These are phyloP conservation scores for Paragyromitra xinjiangensis DNA, from an alignment of 495 filamentous ascomycete genomes.

Conservation along the genomic window DNA sequence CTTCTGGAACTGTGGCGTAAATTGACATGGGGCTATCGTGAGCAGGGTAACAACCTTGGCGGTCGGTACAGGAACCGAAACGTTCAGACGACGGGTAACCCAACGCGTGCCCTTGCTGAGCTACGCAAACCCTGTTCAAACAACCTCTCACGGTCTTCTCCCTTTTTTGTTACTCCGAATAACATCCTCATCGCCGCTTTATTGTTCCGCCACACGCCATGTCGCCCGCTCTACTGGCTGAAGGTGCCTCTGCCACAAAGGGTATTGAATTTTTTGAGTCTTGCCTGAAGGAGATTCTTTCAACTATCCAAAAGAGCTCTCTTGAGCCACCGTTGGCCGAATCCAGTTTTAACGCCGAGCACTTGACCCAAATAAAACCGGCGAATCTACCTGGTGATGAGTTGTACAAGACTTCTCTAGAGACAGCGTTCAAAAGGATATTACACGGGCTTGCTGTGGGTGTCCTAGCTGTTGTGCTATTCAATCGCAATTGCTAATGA, in stretches of 20 bases:
- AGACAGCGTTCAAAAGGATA: constrained; percentile 54
- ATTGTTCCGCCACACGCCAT: constrained; percentile 35
- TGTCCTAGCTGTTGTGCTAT: constrained; percentile 11
- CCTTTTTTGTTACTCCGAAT: constrained; percentile 26
- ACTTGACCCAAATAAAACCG: constrained; percentile 60
- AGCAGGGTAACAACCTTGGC: constrained; percentile 41
- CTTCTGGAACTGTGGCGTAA: constrained; percentile 13
- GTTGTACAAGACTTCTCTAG: constrained; percentile 48
- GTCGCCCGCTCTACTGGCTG: constrained; percentile 36
- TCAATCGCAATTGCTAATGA: constrained; percentile 49
- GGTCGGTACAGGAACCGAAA: constrained; percentile 32
- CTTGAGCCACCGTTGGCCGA: constrained; percentile 81
- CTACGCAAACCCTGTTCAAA: constrained; percentile 38
- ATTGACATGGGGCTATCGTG: not conserved
- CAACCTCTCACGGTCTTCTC: constrained; percentile 19
- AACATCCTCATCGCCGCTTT: constrained; percentile 32
- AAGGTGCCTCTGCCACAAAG: constrained; percentile 31
- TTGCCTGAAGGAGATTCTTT: constrained; percentile 42
- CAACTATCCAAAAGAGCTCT: constrained; percentile 45
- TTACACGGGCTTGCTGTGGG: constrained; percentile 57
- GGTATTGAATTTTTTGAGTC: constrained; percentile 40
- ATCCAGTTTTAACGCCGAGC: constrained; percentile 64
- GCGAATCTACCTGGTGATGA: constrained; percentile 52
- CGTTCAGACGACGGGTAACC: constrained; percentile 36
- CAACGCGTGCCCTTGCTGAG: constrained; percentile 38